A percentile compares a stretch with the other conserved stretches of the same genome.
Conservation (phyloP, 257 asterid species). For the Cordia subcordata region DNA sequence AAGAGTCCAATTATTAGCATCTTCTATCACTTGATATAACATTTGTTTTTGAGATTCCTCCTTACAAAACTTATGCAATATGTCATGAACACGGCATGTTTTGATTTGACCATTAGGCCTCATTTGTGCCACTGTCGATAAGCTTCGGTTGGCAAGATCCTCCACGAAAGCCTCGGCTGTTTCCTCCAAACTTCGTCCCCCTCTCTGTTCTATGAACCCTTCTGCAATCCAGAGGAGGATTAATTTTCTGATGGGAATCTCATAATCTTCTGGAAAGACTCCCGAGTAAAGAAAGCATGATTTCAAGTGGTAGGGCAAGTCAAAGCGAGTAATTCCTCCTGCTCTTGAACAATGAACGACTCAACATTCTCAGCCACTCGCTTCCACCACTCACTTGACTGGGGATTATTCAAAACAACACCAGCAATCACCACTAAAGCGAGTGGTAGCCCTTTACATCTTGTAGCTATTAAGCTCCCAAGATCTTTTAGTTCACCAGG, state of each 20-base stretch:
- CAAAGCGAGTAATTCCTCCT: constrained; percentile 14
- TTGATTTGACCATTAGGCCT: constrained; percentile 27
- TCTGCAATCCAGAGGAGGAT: constrained; percentile 43
- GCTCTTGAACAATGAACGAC: constrained; percentile 4
- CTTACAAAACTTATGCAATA: constrained; percentile 36
- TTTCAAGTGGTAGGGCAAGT: constrained; percentile 33
- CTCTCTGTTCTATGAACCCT: constrained; percentile 29
- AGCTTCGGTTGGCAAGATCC: constrained; percentile 34
- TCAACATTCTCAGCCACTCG: constrained; percentile 20
- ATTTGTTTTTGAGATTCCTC: constrained; percentile 23
- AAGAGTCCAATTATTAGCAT: constrained; percentile 2
- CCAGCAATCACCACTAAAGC: constrained; percentile 32
- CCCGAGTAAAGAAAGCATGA: constrained; percentile 46
- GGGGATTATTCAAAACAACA: constrained; percentile 6
- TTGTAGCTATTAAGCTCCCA: constrained; percentile 21
- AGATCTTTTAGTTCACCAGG: constrained; percentile 4
- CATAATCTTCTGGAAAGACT: constrained; percentile 33
- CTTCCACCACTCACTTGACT: constrained; percentile 15
- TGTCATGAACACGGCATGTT: constrained; percentile 34
- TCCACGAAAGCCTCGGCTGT: constrained; percentile 28
- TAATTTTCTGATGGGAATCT: constrained; percentile 31
- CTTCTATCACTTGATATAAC: constrained; percentile 31
- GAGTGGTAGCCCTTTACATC: constrained; percentile 42
- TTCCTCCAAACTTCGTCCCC: constrained; percentile 21
- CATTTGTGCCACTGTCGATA: constrained; percentile 27